A percentile compares a stretch with the other conserved stretches of the same genome.
Evolutionary conservation across 2,329 filamentous ascomycete species (phyloP).

Genomic region (Talaromyces sp.): DNA sequence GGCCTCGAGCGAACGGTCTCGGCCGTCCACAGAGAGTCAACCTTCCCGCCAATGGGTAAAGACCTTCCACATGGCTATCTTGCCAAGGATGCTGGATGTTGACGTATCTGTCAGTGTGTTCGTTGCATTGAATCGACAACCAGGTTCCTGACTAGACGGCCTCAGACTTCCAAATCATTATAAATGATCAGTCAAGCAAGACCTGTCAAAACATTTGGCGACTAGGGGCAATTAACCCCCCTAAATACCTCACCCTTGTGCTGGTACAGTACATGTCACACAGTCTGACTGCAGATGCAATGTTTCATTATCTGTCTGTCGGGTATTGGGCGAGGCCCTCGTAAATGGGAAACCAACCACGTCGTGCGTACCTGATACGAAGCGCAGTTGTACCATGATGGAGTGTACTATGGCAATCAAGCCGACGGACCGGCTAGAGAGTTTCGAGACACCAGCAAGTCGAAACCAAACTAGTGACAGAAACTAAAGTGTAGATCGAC

Average conservation of each 20-base stretch:
- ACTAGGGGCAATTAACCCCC: neutral
- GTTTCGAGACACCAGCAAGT: neutral
- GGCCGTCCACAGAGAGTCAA: neutral
- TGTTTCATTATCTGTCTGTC: neutral
- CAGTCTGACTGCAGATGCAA: neutral
- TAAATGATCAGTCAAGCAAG: neutral
- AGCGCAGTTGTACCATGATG: neutral
- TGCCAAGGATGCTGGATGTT: neutral
- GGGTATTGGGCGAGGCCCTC: neutral
- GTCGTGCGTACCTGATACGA: neutral
- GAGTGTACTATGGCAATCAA: neutral
- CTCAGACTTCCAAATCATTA: neutral
- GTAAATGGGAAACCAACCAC: neutral
- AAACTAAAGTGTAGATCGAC: slow-evolving; percentile 2
- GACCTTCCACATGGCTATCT: neutral
- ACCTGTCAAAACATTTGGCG: neutral
- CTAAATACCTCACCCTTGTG: neutral
- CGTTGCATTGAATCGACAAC: neutral
- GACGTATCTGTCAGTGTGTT: neutral
- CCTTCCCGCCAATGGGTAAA: neutral
- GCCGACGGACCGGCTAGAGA: neutral
- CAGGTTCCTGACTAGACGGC: neutral
- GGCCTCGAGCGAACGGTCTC: neutral
- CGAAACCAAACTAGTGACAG: neutral
- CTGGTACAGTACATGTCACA: neutral